Percentiles rank a stretch among this genome's conserved stretches.
phyloP scores from a whole-genome alignment of 208 protist species.

The Acanthamoeba castellanii region DNA sequence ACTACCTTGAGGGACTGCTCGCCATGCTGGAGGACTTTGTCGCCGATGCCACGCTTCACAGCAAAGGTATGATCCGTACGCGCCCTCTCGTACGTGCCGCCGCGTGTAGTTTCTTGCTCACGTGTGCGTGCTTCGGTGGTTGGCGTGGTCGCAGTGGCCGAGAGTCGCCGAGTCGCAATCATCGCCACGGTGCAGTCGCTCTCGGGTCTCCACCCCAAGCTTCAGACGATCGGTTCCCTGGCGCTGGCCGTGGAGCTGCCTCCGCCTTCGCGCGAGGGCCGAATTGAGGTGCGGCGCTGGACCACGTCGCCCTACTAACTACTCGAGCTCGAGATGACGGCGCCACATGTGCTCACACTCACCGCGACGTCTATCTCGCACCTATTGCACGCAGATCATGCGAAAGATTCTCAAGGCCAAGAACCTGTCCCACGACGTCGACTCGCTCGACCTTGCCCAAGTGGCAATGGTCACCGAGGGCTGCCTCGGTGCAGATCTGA shows the following conservation, averaged over 20 bases:
- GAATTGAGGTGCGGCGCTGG: background rate
- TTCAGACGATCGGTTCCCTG: slow-evolving; percentile 75
- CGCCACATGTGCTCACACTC: background rate
- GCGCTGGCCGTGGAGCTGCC: slow-evolving; percentile 66
- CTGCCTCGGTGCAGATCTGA: slow-evolving; percentile 74
- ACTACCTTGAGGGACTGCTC: background rate
- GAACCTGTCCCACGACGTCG: background rate
- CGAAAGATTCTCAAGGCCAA: background rate
- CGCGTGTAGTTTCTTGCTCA: background rate
- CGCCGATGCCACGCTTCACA: background rate
- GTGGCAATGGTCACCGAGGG: slow-evolving; percentile 74
- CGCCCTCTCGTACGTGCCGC: background rate
- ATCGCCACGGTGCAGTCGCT: slow-evolving; percentile 61
- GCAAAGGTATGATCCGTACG: background rate
- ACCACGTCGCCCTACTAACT: background rate
- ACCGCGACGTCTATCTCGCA: background rate
- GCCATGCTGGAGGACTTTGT: slow-evolving; percentile 23
- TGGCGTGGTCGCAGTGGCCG: background rate
- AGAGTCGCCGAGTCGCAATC: background rate
- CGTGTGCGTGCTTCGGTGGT: background rate
- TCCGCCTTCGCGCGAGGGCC: slow-evolving; percentile 12
- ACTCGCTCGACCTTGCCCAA: slow-evolving; percentile 36
- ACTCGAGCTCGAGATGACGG: background rate
- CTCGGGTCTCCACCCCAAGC: slow-evolving; percentile 27
- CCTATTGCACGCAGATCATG: background rate